Base-by-base conservation (phyloP, 2,329 filamentous ascomycete species). In the Trichoderma lentiforme region DNA sequence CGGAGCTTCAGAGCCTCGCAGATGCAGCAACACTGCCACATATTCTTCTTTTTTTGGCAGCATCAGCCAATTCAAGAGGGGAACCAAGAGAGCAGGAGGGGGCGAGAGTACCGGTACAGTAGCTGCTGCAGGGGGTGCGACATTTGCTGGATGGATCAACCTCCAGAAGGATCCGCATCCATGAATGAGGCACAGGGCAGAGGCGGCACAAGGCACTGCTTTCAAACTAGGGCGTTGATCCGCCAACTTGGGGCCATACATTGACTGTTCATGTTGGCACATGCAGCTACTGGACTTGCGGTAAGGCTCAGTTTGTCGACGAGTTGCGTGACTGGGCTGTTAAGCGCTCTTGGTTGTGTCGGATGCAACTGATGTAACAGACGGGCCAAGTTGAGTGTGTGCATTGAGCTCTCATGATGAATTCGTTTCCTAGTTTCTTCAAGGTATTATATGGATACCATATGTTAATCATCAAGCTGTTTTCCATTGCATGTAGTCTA, bases 341-440 rank as follows among this genome's bases (percentile, higher is more conserved):
- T 66, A 66, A 66, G 63, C 63, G 63, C 63, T 66, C 47, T 14
- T 28, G 63, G 47, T 66, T 32, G 63, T 32, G 15, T 43, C 39
- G 39, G 7, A n/a, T 21, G 30, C 58, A 62, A 21, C 15, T 57
- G 18, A 24, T 24, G n/a, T 26, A 18, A 57, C 53, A 57, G 24
- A 8, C 11, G 4, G 43, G 1, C 3, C 12, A 21, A 21, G n/a
- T 21, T 21, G 43, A 24, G 43, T 51, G 47, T 53, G 11, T 51
- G 47, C 21, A 5, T 24, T 53, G n/a, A 24, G 11, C 47, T 53
- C 9, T 9, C 9, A 24, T 14, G 21, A 53, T 24, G 7, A 7
- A 6, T 53, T 12, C 11, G 21, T 24, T 53, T 24, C 11, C 21
- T 53, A 12, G 5, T 53, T 24, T 51, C 43, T 39, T 18, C 36